Base-by-base conservation (phyloP, 176 grass and related monocot species). In the Carex cristatella region DNA sequence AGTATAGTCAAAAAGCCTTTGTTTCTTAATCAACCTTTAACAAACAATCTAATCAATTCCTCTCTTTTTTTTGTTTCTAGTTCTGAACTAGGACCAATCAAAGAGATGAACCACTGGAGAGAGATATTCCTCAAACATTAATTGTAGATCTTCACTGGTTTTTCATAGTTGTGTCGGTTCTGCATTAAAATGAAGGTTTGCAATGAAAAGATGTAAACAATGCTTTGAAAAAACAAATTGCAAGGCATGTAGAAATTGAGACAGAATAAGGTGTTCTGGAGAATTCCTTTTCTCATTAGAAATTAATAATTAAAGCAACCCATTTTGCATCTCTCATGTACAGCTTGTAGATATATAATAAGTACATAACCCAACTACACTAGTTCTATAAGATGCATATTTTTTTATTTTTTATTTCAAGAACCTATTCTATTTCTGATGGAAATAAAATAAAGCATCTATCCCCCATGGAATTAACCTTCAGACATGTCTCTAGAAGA, bases 121-220 rank as follows among this genome's bases (percentile, higher is more conserved):
- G 65, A 35, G 19, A 19, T 7, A 56, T 57, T 77, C 57, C 54
- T 68, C 35, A 10, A 64, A 53, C 19, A 83, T 79, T 86, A 97
- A 54, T 94, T 97, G 81, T 93, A 94, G 85, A 97, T 94, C 85
- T 86, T 94, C 81, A 94, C 89, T 31, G 92, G 87, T 79, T 93
- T 97, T 84, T 97, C 94, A 19, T 86, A 84, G 15, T 85, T 70
- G 82, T 94, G 92, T 18, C 92, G 92, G 62, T 94, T 97, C 94
- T 97, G 92, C 86, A 81, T 33, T 63, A 65, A 85, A 14, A 84
- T 73, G 6, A 88, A 86, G 61, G 65, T 75, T 48, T 18, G 11
- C 61, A 80, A 40, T 44, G 28, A 28, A 84, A 79, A 76, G 1
- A 76, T 76, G 2, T 58, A 4, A 18, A 33, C 1, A 78, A 57